A percentile compares a stretch with the other conserved stretches of the same genome.
These are phyloP conservation scores for Vachellia collinsii DNA, from an alignment of 306 rosid genomes.

Conservation along the genomic window DNA sequence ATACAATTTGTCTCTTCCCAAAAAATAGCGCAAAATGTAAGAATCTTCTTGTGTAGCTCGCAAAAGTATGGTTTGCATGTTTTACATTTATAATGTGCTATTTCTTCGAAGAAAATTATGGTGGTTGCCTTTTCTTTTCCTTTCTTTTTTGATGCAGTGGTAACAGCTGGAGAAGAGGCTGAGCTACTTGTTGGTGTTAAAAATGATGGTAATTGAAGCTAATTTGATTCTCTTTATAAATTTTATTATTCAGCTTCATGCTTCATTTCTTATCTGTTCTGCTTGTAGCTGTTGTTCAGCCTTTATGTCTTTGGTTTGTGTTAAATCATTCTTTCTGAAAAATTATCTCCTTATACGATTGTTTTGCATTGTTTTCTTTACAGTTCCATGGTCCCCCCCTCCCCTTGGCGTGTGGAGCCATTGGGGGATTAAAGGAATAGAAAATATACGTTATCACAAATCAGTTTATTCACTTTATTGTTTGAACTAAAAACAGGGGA, in stretches of 20 bases:
- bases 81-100: background rate
- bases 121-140: conserved; percentile 8
- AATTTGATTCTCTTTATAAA: background rate
- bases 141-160: conserved; percentile 47
- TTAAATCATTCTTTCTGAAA: background rate
- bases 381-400: background rate
- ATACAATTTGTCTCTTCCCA: conserved; percentile 62
- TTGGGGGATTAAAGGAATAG: background rate
- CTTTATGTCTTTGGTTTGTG: conserved; percentile 8
- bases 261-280: conserved; percentile 1
- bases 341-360: background rate
- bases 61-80: background rate
- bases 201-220: conserved; percentile 66
- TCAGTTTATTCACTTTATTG: conserved; percentile 37
- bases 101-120: background rate
- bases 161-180: conserved; percentile 69
- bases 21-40: conserved; percentile 63
- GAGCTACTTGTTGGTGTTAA: conserved; percentile 68
- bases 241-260: background rate
- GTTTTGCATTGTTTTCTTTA: background rate
- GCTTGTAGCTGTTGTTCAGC: background rate
- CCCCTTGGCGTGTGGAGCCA: background rate
- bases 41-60: conserved; percentile 11
- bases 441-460: background rate
- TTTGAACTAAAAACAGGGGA: conserved; percentile 59